A percentile compares a stretch with the other conserved stretches of the same genome.
Evolutionary conservation across 1,284 basidiomycete species (phyloP).

Genomic region (Malassezia globosa): DNA sequence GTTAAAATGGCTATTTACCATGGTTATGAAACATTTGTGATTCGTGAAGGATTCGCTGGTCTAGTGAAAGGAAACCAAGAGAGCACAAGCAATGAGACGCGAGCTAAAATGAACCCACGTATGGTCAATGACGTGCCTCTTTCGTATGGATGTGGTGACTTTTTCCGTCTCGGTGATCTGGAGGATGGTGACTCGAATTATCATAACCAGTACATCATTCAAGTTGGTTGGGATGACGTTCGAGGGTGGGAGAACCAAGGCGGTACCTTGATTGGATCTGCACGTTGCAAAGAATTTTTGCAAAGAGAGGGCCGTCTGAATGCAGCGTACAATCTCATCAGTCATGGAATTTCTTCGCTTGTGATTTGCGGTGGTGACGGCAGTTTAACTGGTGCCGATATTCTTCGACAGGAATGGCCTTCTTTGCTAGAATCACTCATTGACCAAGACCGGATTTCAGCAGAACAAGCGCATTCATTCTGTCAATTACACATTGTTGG

Average conservation of each 20-base stretch:
- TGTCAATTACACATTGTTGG: slow-evolving; percentile 88
- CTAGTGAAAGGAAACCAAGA: slow-evolving; percentile 55
- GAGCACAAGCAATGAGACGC: background rate
- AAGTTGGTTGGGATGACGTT: slow-evolving; percentile 97
- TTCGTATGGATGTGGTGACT: slow-evolving; percentile 76
- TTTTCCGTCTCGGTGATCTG: slow-evolving; percentile 64
- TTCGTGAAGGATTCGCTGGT: slow-evolving; percentile 90
- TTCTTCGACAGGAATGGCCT: slow-evolving; percentile 88
- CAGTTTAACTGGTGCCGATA: slow-evolving; percentile 85
- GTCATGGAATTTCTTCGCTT: slow-evolving; percentile 89
- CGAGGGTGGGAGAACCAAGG: slow-evolving; percentile 76
- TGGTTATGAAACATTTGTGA: slow-evolving; percentile 51
- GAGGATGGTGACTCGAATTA: slow-evolving; percentile 11
- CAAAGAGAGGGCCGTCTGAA: slow-evolving; percentile 71
- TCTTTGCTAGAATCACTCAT: slow-evolving; percentile 62
- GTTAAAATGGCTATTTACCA: slow-evolving; percentile 52
- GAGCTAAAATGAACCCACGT: background rate
- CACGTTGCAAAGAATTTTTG: slow-evolving; percentile 76
- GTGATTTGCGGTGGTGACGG: slow-evolving; percentile 96
- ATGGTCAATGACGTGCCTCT: background rate
- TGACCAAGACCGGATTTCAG: slow-evolving; percentile 59
- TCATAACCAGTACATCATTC: slow-evolving; percentile 76
- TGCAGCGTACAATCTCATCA: slow-evolving; percentile 82
- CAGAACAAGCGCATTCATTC: slow-evolving; percentile 61
- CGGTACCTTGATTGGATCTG: slow-evolving; percentile 90